Evolutionary conservation across 345 rosid species (phyloP).

Genomic region (Rhodamnia argentea): DNA sequence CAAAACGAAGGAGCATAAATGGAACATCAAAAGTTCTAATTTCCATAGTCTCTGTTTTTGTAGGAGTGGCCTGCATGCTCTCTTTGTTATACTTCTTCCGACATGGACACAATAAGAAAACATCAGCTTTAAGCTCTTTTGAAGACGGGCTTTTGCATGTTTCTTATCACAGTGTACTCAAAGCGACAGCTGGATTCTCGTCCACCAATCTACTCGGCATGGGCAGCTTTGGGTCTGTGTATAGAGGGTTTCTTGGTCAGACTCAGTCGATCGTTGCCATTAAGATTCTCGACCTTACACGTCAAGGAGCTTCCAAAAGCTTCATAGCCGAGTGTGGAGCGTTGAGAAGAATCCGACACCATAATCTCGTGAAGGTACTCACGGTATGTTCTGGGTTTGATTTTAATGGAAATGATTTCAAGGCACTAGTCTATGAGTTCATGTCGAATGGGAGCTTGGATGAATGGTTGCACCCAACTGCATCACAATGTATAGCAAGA

Average conservation of each 20-base stretch:
- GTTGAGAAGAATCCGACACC: background rate
- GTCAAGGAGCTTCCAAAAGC: background rate
- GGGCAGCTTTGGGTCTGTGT: background rate
- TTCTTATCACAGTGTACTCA: rapidly evolving
- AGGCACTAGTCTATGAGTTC: too few species aligned
- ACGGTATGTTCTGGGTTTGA: too few species aligned
- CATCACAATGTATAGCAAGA: too few species aligned
- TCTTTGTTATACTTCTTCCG: background rate
- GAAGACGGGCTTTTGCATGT: background rate
- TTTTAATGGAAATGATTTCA: too few species aligned
- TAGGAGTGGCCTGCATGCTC: background rate
- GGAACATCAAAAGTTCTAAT: rapidly evolving
- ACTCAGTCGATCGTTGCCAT: background rate
- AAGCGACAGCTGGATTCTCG: background rate
- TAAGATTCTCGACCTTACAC: background rate
- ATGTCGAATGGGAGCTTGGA: too few species aligned
- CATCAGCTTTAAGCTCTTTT: rapidly evolving
- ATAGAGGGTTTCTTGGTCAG: background rate
- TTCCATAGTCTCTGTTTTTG: background rate
- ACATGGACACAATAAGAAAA: background rate
- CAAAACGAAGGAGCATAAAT: background rate
- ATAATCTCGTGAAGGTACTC: too few species aligned
- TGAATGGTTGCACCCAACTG: too few species aligned
- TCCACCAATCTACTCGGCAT: background rate
- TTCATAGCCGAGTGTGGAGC: background rate